phyloP scores from a whole-genome alignment of 805 yeast genomes.

The Lachancea meyersii region DNA sequence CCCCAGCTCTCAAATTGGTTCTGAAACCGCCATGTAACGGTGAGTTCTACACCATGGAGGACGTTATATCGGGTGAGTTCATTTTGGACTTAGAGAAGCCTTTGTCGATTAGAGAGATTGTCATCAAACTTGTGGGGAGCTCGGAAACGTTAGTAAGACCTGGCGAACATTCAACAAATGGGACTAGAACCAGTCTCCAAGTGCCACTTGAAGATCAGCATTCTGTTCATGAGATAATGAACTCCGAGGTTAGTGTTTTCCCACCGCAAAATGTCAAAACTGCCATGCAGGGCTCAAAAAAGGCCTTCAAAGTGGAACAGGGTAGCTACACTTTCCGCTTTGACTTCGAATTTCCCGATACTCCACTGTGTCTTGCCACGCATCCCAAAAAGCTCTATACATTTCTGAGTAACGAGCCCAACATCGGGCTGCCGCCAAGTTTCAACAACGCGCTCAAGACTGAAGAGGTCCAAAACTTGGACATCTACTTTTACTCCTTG shows the following conservation, averaged over 20 bases:
- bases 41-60: conserved; percentile 28
- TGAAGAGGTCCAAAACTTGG: conserved; percentile 24
- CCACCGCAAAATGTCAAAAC: conserved; percentile 32
- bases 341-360: conserved; percentile 21
- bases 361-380: conserved; percentile 23
- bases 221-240: conserved; percentile 22
- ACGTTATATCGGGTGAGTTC: conserved; percentile 25
- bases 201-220: conserved; percentile 11
- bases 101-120: conserved; percentile 32
- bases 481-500: conserved; percentile 26
- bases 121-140: conserved; percentile 46
- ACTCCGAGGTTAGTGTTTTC: conserved; percentile 20
- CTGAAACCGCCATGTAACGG: conserved; percentile 28
- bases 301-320: conserved; percentile 25
- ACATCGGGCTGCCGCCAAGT: conserved; percentile 26
- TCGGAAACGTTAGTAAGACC: conserved; percentile 26
- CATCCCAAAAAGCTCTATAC: conserved; percentile 21
- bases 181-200: conserved; percentile 81
- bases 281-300: conserved; percentile 27
- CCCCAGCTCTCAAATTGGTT: conserved; percentile 17
- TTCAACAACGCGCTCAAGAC: conserved; percentile 25
- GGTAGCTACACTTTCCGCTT: conserved; percentile 27
- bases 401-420: conserved; percentile 18
- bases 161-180: conserved; percentile 36
- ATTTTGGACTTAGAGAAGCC: conserved; percentile 23